Percentiles rank a stretch among this genome's conserved stretches.
Evolutionary conservation across 1,284 basidiomycete species (phyloP).

Genomic region (Tilletiopsis washingtonensis): DNA sequence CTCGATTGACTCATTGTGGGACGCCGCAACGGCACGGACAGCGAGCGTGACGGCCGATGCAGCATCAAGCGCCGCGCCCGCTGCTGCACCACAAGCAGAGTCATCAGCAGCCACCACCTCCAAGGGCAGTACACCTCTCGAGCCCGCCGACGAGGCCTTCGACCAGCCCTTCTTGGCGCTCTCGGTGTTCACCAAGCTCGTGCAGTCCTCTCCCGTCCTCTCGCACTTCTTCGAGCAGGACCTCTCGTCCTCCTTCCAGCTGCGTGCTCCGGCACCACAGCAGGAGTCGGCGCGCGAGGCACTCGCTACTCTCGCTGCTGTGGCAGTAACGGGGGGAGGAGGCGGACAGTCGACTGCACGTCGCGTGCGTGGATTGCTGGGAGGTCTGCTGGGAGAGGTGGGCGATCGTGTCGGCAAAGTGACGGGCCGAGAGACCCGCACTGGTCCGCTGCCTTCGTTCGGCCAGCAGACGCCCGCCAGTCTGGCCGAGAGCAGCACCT

Average conservation of each 20-base stretch:
- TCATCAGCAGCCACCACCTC: slow-evolving; percentile 1
- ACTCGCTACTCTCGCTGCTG: slow-evolving; percentile 3
- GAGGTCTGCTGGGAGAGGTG: slow-evolving; percentile 43
- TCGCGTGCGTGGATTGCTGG: slow-evolving; percentile 39
- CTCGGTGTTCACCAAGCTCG: slow-evolving; percentile 39
- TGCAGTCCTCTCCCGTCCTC: slow-evolving; percentile 39
- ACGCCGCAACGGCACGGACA: too few relatives aligned
- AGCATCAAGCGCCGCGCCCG: too few relatives aligned
- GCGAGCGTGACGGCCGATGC: not conserved
- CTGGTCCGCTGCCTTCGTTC: slow-evolving; percentile 41
- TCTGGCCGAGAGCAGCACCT: not conserved
- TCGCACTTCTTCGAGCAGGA: slow-evolving; percentile 43
- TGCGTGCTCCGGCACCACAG: slow-evolving; percentile 22
- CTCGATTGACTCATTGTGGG: too few relatives aligned
- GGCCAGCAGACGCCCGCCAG: slow-evolving; percentile 4
- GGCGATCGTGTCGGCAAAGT: slow-evolving; percentile 41
- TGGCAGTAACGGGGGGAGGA: slow-evolving; percentile 8
- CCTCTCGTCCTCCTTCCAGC: slow-evolving; percentile 34
- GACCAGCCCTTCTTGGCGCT: slow-evolving; percentile 42
- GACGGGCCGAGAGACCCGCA: slow-evolving; percentile 41
- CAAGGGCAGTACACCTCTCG: slow-evolving; percentile 1
- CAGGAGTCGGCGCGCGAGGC: slow-evolving; percentile 2
- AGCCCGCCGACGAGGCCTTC: slow-evolving; percentile 5
- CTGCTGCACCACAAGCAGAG: too few relatives aligned
- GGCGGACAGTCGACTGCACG: slow-evolving; percentile 1